Evolutionary conservation across 2,329 filamentous ascomycete species (phyloP), one percentile per base, ranked within the genome.

Genomic region (Pseudogymnoascus sp.): DNA sequence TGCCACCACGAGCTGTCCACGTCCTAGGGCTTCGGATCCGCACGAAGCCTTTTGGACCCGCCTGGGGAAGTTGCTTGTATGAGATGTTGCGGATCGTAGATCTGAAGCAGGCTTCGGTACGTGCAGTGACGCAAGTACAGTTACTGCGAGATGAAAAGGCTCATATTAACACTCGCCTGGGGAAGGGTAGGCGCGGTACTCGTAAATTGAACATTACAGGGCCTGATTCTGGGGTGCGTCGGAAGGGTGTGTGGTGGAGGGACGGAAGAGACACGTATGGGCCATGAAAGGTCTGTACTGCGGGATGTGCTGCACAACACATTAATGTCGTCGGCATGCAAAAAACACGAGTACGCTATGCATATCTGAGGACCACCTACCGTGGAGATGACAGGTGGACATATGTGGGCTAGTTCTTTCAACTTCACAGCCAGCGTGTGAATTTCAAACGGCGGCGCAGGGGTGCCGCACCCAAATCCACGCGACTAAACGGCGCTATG

Each of bases 381-480:
- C 16, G 29, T 33, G 49, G 26, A 55, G 49, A 55, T 55, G 49
- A 55, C 49, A 55, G 49, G 49, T 55, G 49, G 29, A 10, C 49
- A 55, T 33, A 33, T 33, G 49, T 33, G 49, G 49, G 49, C 19
- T 55, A 55, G 49, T 55, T 31, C 45, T 45, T 45, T 55, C 49
- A 55, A 29, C 49, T 55, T 19, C 12, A 55, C 49, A 55, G 45
- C 45, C 45, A 55, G 49, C 33, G 29, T 55, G 49, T 55, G 49
- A 55, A 55, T 55, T 55, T 55, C 49, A 55, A 55, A 55, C 49
- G 49, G 49, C 49, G 29, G n/a, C 11, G 49, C 49, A 55, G 49
- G 49, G 49, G 31, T 55, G 16, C 11, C 16, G 49, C 16, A 55
- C 29, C 49, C n/a, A 33, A 55, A 55, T 33, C 29, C 29, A 35